Base-by-base conservation (phyloP, 495 filamentous ascomycete genomes). In the Xeromyces bisporus region DNA sequence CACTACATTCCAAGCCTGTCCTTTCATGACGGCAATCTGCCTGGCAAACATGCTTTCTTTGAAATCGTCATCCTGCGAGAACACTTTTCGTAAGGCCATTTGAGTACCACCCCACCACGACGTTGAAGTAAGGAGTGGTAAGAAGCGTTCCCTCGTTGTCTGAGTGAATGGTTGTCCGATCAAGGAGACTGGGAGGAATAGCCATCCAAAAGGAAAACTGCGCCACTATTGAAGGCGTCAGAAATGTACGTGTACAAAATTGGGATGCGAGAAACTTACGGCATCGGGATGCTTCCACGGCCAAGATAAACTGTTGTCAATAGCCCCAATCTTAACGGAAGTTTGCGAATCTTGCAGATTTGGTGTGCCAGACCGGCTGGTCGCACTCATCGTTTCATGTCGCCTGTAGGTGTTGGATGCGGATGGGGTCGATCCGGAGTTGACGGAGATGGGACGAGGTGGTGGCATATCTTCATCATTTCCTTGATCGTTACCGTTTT, bases 221-320 rank as follows among this genome's bases (percentile, higher is more conserved):
- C 74, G 71, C 74, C 74, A 79, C 67, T 77, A 29, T 7, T 5
- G 24, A 26, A 11, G 21, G 23, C 31, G 9, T 23, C 7, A 36
- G 4, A 23, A 7, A 13, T 23, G 7, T 7, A 18, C 20, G 17
- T 26, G 15, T 11, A 15, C 16, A 3, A n/a, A 24, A 24, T n/a
- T n/a, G 23, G 9, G 20, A 13, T 11, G 29, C 10, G 3, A 21
- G 17, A 17, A 12, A 56, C 71, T 51, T 64, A 77, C 72, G 30
- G 89, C 86, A 61, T 97, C 89, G 1, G 89, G 89, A 43, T 97
- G 89, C 51, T 97, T 97, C 89, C 89, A 97, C 7, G 89, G 89
- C 82, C 91, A 97, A 6, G 89, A 96, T 32, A 97, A 47, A 42
- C 85, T 93, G 50, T 97, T 97, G 50, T 97, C 89, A 41, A 97